Percentiles rank a stretch among this genome's conserved stretches.
Conservation (phyloP, 2,329 filamentous ascomycete genomes). For the Fusarium globosum region DNA sequence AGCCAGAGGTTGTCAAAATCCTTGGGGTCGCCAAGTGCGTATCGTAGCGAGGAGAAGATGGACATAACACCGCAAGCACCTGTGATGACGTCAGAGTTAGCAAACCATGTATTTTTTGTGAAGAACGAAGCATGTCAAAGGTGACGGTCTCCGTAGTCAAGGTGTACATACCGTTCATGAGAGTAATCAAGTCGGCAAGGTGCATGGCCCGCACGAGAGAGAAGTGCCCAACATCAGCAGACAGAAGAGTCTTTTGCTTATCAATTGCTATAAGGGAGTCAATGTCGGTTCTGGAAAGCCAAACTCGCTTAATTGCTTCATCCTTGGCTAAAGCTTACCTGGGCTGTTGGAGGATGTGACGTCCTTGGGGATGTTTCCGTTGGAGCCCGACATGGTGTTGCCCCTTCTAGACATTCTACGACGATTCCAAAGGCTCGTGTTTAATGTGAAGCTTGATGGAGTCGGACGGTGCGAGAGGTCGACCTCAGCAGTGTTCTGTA, state of each 20-base stretch:
- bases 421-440: neutral
- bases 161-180: conserved; percentile 73
- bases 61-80: conserved; percentile 94
- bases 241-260: conserved; percentile 81
- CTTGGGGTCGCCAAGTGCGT: conserved; percentile 79
- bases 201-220: conserved; percentile 76
- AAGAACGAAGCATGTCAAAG: neutral
- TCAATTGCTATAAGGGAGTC: conserved; percentile 64
- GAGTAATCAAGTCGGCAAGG: conserved; percentile 84
- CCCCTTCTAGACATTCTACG: conserved; percentile 72
- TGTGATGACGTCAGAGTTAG: conserved; percentile 24
- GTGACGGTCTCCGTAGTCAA: neutral
- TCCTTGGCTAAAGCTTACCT: conserved; percentile 45
- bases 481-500: neutral
- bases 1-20: conserved; percentile 79
- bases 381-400: conserved; percentile 50
- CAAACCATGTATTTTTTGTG: neutral
- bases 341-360: conserved; percentile 46
- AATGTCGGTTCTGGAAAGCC: conserved; percentile 4
- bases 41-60: conserved; percentile 93
- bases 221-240: conserved; percentile 78
- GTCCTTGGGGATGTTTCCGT: conserved; percentile 48
- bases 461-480: neutral
- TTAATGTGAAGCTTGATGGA: neutral
- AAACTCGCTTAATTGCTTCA: neutral